A percentile compares a stretch with the other conserved stretches of the same genome.
Evolutionary conservation across 2,329 filamentous ascomycete species (phyloP).

Genomic region (Parasarocladium wereldwijsianum): DNA sequence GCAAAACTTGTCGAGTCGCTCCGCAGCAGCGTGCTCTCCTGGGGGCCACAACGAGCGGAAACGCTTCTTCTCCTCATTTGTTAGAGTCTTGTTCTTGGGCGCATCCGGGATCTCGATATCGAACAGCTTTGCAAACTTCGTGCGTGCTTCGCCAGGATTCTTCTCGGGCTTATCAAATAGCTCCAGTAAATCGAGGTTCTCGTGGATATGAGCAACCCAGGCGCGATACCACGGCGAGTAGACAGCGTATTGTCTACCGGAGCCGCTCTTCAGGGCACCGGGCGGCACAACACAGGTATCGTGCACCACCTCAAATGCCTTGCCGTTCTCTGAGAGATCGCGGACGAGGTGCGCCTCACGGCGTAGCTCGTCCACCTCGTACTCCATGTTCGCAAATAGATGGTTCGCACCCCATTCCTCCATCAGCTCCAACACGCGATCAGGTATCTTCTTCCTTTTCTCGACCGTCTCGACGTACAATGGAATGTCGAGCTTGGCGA

Average conservation of each 20-base stretch:
- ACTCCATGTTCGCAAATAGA: conserved; percentile 73
- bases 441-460: conserved; percentile 46
- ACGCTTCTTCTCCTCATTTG: conserved; percentile 39
- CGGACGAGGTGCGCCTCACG: conserved; percentile 56
- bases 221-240: conserved; percentile 70
- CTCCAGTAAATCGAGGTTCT: conserved; percentile 52
- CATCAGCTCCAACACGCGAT: conserved; percentile 48
- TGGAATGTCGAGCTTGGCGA: conserved; percentile 61
- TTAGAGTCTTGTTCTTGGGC: conserved; percentile 48
- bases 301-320: conserved; percentile 58
- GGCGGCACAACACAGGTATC: conserved; percentile 76
- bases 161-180: conserved; percentile 33
- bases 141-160: conserved; percentile 18
- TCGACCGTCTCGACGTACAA: conserved; percentile 60
- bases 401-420: conserved; percentile 60
- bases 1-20: conserved; percentile 52
- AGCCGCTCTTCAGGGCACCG: conserved; percentile 48
- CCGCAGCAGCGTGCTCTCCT: conserved; percentile 57
- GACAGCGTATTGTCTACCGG: conserved; percentile 68
- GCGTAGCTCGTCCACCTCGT: conserved; percentile 79
- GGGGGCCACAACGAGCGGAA: conserved; percentile 53
- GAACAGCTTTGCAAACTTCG: conserved; percentile 42
- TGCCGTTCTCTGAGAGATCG: conserved; percentile 43
- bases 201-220: conserved; percentile 61
- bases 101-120: conserved; percentile 41